Percentiles rank a stretch among this genome's conserved stretches.
phyloP scores from a whole-genome alignment of 2,329 filamentous ascomycete species.

The Tolypocladium cylindrosporum region DNA sequence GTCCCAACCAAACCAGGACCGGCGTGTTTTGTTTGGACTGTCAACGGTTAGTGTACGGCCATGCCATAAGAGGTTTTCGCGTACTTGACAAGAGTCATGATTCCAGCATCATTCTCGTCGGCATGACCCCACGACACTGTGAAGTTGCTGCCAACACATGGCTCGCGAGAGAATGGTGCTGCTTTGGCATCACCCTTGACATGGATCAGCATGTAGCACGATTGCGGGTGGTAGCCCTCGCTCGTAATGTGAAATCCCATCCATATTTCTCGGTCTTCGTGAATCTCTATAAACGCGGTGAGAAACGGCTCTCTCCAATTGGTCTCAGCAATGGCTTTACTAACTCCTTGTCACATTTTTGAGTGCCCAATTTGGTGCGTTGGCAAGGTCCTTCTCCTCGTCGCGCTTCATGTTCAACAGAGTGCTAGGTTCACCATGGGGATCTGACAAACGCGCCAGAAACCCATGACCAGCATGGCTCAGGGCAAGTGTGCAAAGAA shows the following conservation, averaged over 20 bases:
- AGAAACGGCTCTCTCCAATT: no score
- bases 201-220: slow-evolving; percentile 7
- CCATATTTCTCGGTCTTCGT: slow-evolving; percentile 1
- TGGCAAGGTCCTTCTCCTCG: neutral
- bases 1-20: slow-evolving; percentile 17
- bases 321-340: no score
- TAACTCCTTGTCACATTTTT: neutral
- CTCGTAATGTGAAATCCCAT: slow-evolving; percentile 6
- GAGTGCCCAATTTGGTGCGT: slow-evolving; percentile 3
- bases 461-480: no score
- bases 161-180: slow-evolving; percentile 13
- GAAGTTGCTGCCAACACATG: slow-evolving; percentile 16
- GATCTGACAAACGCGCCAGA: no score
- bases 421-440: no score
- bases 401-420: no score
- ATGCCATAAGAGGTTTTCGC: neutral
- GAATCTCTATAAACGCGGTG: neutral
- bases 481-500: no score
- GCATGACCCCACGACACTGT: slow-evolving; percentile 21
- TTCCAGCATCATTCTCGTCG: slow-evolving; percentile 14
- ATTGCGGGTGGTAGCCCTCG: slow-evolving; percentile 1
- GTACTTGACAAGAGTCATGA: slow-evolving; percentile 21
- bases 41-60: slow-evolving; percentile 4
- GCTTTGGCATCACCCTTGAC: slow-evolving; percentile 7
- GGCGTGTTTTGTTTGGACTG: slow-evolving; percentile 3